Base-by-base conservation (phyloP, 371 early-diverging fungal species). In the Polyrhizophydium stewartii region DNA sequence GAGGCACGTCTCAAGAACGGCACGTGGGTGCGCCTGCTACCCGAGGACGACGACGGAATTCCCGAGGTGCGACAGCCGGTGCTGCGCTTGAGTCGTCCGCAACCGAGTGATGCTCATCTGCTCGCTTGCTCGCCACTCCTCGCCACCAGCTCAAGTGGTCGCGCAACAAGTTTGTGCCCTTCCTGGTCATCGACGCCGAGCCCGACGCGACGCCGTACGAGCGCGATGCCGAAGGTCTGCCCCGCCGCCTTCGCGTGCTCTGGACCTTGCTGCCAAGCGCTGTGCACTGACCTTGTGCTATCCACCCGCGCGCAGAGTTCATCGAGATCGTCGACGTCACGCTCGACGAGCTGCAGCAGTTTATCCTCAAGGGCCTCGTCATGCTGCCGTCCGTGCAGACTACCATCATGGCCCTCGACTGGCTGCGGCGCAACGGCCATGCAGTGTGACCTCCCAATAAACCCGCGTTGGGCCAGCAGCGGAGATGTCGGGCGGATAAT, bases 161-260 rank as follows among this genome's bases (percentile, higher is more conserved):
- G 37, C 64, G 64, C 19, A 87, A 88, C 62, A 64, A 78, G 30
- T 88, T 88, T 64, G 68, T 84, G 16, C 86, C 87, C 2, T 85
- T 73, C 64, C 70, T 88, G 7, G 82, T 79, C 40, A 38, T 88
- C 19, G 74, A 88, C 66, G 83, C 87, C 19, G 60, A 64, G 7
- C 6, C 40, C 1, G 87, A 88, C 56, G 56, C 62, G n/a, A 59
- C 65, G 33, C 87, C 87, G 0, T 49, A 58, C 28, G 55, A 51
- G 52, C 70, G 85, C 12, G 88, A 88, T 58, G 75, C 71, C 16
- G 88, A 88, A 71, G 88, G 76, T 75, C 35, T 35, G 3, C 35
- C 35, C 7, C 13, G 13, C 35, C 7, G 35, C 35, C 3, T 35
- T 35, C 7, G 35, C 35, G 13, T 35, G 35, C 7, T 35, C 35